phyloP scores from a whole-genome alignment of 208 protist species.

The Wallacemonas sp. region DNA sequence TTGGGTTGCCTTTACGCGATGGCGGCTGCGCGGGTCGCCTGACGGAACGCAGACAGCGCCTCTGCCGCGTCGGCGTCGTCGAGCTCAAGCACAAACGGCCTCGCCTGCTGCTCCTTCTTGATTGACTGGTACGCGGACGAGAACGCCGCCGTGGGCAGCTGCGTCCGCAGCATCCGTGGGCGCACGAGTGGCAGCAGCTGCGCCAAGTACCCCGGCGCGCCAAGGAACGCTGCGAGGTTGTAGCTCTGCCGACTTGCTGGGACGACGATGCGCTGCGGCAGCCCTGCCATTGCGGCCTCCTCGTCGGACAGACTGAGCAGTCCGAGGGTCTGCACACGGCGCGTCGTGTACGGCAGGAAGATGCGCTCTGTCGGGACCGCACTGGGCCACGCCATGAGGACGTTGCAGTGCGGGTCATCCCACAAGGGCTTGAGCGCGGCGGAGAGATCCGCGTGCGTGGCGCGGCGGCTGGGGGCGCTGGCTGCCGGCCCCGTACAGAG shows the following conservation, averaged over 20 bases:
- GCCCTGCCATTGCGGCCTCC: constrained; percentile 5
- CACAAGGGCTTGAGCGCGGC: constrained; percentile 46
- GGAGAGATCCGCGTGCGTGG: constrained; percentile 38
- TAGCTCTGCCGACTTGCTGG: constrained; percentile 29
- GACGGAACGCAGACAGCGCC: constrained; percentile 8
- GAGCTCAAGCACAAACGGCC: constrained; percentile 24
- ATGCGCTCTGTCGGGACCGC: constrained; percentile 19
- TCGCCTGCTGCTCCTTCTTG: constrained; percentile 14
- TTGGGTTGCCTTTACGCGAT: constrained; percentile 8
- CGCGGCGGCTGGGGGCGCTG: background rate
- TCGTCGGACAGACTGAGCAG: constrained; percentile 18
- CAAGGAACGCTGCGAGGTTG: constrained; percentile 52
- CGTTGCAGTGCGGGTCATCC: constrained; percentile 22
- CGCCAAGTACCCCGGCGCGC: constrained; percentile 66
- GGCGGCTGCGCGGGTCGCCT: background rate
- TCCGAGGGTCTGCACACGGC: constrained; percentile 29
- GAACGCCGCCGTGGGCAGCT: constrained; percentile 30
- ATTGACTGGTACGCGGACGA: constrained; percentile 26
- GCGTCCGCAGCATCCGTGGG: constrained; percentile 18
- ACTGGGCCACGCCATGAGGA: constrained; percentile 37
- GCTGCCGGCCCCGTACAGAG: background rate
- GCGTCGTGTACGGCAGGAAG: constrained; percentile 27
- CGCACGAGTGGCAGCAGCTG: constrained; percentile 29
- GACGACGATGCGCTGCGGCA: constrained; percentile 29
- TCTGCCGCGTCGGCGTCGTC: constrained; percentile 24